phyloP scores from a whole-genome alignment of 2,329 filamentous ascomycete genomes.

The Blastomyces parvus region DNA sequence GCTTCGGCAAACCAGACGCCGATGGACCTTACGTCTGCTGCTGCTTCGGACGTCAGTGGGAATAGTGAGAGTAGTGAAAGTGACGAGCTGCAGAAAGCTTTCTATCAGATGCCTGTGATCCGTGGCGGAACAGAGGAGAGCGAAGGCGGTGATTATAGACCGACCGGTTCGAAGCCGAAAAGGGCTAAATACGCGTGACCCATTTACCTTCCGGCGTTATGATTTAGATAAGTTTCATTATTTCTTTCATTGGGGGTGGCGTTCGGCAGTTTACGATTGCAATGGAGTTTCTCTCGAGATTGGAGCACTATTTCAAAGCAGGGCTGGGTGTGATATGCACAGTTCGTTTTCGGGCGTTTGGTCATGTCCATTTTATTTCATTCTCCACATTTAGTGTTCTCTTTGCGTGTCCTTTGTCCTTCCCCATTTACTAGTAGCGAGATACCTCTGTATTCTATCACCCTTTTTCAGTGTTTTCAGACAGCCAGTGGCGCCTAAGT shows the following conservation, averaged over 20 bases:
- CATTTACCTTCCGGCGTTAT: slow-evolving; percentile 1
- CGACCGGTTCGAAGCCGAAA: slow-evolving; percentile 17
- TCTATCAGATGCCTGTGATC: slow-evolving; percentile 13
- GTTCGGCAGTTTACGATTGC: neutral
- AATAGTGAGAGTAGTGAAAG: slow-evolving; percentile 11
- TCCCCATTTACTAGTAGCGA: neutral
- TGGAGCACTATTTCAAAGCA: neutral
- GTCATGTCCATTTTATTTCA: neutral
- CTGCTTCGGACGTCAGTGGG: slow-evolving; percentile 10
- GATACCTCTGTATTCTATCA: slow-evolving; percentile 3
- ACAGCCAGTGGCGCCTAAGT: neutral
- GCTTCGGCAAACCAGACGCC: slow-evolving; percentile 8
- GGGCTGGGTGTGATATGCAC: no score
- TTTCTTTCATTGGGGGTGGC: neutral
- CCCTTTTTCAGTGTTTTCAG: neutral
- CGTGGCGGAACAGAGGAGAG: slow-evolving; percentile 24
- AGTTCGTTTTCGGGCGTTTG: neutral
- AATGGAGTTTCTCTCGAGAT: neutral
- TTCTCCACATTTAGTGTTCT: neutral
- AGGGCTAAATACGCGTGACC: slow-evolving; percentile 14
- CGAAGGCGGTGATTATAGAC: slow-evolving; percentile 22
- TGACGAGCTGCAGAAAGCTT: slow-evolving; percentile 13
- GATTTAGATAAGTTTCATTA: neutral
- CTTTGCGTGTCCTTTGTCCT: neutral
- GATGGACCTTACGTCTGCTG: slow-evolving; percentile 9